Conservation (phyloP, 2,329 filamentous ascomycete genomes). For the Proliferodiscus dingleyae region DNA sequence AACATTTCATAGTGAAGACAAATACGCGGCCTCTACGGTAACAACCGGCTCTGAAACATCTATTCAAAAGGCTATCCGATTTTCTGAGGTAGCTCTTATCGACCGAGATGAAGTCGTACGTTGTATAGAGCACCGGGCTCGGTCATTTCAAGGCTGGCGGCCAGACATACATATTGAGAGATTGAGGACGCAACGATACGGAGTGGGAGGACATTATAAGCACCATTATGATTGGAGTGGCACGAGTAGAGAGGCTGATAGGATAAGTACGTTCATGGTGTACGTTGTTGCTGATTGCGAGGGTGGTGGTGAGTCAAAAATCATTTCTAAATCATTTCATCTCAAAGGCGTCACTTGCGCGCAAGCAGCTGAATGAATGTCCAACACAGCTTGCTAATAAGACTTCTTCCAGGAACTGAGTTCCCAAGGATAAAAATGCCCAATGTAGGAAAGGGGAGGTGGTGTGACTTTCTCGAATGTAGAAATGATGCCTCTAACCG, state of each 20-base stretch:
- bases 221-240: constrained; percentile 57
- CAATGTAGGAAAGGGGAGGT: constrained; percentile 37
- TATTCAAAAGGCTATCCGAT: constrained; percentile 44
- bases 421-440: constrained; percentile 47
- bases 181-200: constrained; percentile 57
- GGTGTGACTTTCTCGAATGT: constrained; percentile 56
- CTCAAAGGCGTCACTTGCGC: no score
- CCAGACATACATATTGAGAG: constrained; percentile 53
- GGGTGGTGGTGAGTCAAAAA: constrained; percentile 46
- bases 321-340: no score
- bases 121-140: constrained; percentile 54
- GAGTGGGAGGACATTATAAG: constrained; percentile 53
- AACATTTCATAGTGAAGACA: constrained; percentile 33
- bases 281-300: constrained; percentile 48
- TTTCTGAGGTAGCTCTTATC: constrained; percentile 46
- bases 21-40: constrained; percentile 50
- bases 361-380: no score
- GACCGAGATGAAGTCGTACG: constrained; percentile 44
- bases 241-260: constrained; percentile 34
- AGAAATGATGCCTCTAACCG: constrained; percentile 21
- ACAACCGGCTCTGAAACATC: constrained; percentile 44
- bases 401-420: constrained; percentile 41
- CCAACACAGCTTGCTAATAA: no score
- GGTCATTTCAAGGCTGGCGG: constrained; percentile 56
- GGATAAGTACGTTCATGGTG: constrained; percentile 58